Base-by-base conservation (phyloP, 768 basidiomycete genomes). In the Podaxis sp. region DNA sequence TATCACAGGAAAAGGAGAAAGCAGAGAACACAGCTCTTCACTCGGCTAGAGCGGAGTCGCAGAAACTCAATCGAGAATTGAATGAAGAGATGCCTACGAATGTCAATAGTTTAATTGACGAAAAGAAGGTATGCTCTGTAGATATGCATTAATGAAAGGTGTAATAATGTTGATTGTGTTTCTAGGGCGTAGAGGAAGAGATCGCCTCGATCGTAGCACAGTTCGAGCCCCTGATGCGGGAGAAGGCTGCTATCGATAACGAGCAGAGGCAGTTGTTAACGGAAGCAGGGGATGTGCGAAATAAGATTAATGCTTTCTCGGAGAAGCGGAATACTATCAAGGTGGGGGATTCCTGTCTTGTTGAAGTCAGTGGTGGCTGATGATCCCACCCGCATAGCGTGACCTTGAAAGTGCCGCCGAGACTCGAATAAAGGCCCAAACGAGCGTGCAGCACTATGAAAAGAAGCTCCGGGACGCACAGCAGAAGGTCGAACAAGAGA, bases 11-110 rank as follows among this genome's bases (percentile, higher is more conserved):
- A 8, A 67, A 76, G 57, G 76, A 75, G 30, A 64, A 51, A 49
- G 44, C 54, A 2, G 71, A 77, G 24, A 69, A 77, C 51, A 54
- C 67, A 1, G 50, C 63, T 2, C 46, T 69, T 17, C 67, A 74
- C 40, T 52, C 52, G 5, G 77, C 79, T 36, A 33, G 85, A 78
- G 69, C 37, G 64, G 6, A 67, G 65, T 1, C 72, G 83, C 44
- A 67, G 69, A 33, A 74, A 22, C 69, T 90, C 17, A 83, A 87
- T 65, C 76, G 81, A 38, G 88, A 89, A 64, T 80, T 82, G 12
- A 89, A 88, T 61, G 88, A 90, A 20, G 88, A 90, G 12, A 76
- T 89, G 71, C 88, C 90, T 1, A 83, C 83, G 6, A 81, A 83
- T 66, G 77, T 90, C n/a, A 77, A 81, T 22, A 82, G 80, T 13